Percentiles rank a stretch among this genome's conserved stretches.
phyloP scores from a whole-genome alignment of 345 rosid genomes.

The Cardamine resedifolia region DNA sequence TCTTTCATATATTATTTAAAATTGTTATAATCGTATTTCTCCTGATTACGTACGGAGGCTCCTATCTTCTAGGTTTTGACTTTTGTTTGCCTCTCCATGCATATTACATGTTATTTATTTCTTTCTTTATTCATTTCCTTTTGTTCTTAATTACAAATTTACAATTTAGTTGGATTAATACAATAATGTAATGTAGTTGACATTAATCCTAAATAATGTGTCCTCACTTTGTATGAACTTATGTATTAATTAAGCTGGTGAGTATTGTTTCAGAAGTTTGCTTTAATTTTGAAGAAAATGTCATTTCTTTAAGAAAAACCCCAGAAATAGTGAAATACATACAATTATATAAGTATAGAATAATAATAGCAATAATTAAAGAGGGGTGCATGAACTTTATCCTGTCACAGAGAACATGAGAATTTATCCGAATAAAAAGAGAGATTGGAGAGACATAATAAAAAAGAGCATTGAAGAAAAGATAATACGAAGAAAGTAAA shows the following conservation, averaged over 20 bases:
- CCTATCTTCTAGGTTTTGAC: constrained; percentile 22
- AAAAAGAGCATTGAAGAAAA: constrained; percentile 31
- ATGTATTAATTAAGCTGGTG: not conserved
- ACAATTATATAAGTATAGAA: constrained; percentile 6
- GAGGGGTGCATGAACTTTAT: constrained; percentile 38
- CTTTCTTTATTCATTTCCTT: too few species aligned
- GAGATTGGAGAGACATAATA: constrained; percentile 15
- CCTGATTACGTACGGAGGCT: constrained; percentile 12
- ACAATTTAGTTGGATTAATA: not conserved
- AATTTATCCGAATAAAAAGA: constrained; percentile 52
- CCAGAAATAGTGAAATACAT: not conserved
- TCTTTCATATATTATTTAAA: not conserved
- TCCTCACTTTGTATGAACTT: not conserved
- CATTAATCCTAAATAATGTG: not conserved
- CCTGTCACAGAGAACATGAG: constrained; percentile 70
- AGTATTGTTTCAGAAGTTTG: constrained; percentile 14
- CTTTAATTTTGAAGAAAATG: not conserved
- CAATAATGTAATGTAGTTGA: not conserved
- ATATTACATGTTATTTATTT: not conserved
- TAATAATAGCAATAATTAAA: constrained; percentile 30
- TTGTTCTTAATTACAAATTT: not conserved
- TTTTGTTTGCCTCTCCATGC: not conserved
- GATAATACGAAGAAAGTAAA: constrained; percentile 28
- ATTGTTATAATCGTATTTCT: not conserved
- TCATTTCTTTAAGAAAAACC: not conserved